phyloP scores from a whole-genome alignment of 139 green algal species.

The Gonium pectorale region DNA sequence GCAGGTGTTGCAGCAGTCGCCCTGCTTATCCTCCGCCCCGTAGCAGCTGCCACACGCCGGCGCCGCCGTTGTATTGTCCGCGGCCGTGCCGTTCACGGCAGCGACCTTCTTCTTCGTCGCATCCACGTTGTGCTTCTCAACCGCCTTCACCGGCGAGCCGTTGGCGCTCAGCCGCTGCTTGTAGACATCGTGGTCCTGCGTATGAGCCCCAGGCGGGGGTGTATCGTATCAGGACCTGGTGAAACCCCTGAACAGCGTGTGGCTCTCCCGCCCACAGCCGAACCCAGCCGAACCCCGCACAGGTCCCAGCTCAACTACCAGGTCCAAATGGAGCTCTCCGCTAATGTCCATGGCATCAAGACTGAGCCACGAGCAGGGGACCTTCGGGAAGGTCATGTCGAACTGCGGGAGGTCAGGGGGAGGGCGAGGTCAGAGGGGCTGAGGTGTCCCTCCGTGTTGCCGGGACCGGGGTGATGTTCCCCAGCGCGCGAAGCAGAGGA shows the following conservation, averaged over 20 bases:
- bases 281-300: too few relatives aligned
- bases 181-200: constrained; percentile 87
- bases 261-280: too few relatives aligned
- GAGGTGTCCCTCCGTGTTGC: too few relatives aligned
- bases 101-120: constrained; percentile 50
- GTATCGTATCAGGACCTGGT: too few relatives aligned
- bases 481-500: too few relatives aligned
- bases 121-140: constrained; percentile 73
- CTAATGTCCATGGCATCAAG: constrained; percentile 98
- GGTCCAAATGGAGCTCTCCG: constrained; percentile 94
- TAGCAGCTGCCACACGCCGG: constrained; percentile 92
- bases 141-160: constrained; percentile 71
- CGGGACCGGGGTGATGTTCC: too few relatives aligned
- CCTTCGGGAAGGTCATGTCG: constrained; percentile 90
- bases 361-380: constrained; percentile 92
- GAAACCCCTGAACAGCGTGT: too few relatives aligned
- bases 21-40: constrained; percentile 80
- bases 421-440: too few relatives aligned
- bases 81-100: constrained; percentile 10
- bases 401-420: constrained; percentile 68
- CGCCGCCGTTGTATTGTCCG: not conserved
- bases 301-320: constrained; percentile 78
- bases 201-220: too few relatives aligned
- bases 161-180: constrained; percentile 75
- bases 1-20: constrained; percentile 96